Evolutionary conservation across 2,329 filamentous ascomycete species (phyloP), one percentile per base, ranked within the genome.

Genomic region (Penicillium digitatum): DNA sequence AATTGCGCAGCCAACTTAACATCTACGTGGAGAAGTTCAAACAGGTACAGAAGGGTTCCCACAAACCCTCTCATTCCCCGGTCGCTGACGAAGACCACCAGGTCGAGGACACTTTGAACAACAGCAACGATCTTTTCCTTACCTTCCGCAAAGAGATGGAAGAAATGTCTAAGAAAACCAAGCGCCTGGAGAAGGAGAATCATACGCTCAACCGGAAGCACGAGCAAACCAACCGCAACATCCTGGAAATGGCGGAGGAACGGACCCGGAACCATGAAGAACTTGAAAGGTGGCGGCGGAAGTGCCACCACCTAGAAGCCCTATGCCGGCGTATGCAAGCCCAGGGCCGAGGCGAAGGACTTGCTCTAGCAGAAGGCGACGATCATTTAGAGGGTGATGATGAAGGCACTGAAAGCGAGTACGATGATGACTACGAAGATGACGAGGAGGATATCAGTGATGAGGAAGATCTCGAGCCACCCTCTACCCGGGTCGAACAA

Each of bases 21-120:
- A 93, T 96, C 66, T 99, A 99, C 68, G 93, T 96, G 26, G 94
- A 99, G 72, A 99, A 97, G 78, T 97, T 97, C 78, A 97, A 97
- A 79, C 94, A 99, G 89, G 93, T 96, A 84, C 74, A 82, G 73
- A 14, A 22, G n/a, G 8, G 37, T 24, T 44, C 20, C 31, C 27
- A 48, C 35, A 18, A 31, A 59, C 56, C 60, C 58, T 57, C 52
- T 58, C 26, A 40, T 38, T 42, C n/a, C 50, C 60, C 55, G 59
- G 64, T 74, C 72, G 69, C 74, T 80, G 79, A 81, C 74, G 75
- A 43, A 24, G 37, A 72, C 71, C 74, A 64, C 74, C 79, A 97
- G 93, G 93, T 97, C 71, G 93, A 97, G 82, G 94, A 97, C 76
- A 97, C 93, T 35, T 82, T 97, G 48, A 97, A 96, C 76, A 97